Evolutionary conservation across 2,329 filamentous ascomycete species (phyloP), one percentile per base, ranked within the genome.

Genomic region (Fusarium mundagurra): DNA sequence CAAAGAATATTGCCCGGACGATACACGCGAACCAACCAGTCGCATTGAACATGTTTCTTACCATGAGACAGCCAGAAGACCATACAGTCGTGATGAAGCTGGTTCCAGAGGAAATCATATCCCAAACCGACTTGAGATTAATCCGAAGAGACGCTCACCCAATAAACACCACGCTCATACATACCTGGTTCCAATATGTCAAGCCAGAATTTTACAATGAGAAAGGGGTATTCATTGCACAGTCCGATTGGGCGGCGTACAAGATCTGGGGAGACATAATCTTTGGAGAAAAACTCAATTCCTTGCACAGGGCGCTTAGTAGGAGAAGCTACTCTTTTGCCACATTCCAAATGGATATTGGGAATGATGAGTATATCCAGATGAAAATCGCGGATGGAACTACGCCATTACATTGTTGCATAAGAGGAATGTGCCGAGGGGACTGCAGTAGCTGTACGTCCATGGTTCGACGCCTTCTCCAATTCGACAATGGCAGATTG

Each of bases 221-320:
- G 1, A 16, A 24, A 5, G 34, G 9, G 4, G 0, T 1, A 5
- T 31, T 67, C 6, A 1, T 18, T 24, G 18, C 18, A 17, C 1
- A 4, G 0, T 22, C 14, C 3, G 4, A 31, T 12, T 22, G 5
- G 44, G 4, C 3, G 4, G 51, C 65, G 3, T 59, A 45, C 13
- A 11, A 24, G 16, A 6, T 13, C 5, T 59, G 36, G 6, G 4
- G 31, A n/a, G 50, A 14, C 1, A 1, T 10, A 0, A 2, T 34
- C 4, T 58, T 24, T 16, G 17, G 36, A 24, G 0, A n/a, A n/a
- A n/a, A 14, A 5, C 1, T 0, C 3, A 2, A 6, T 11, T 20
- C 0, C 3, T 5, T 24, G 0, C 8, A 6, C 1, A 0, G 0
- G 0, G 17, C 22, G 8, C 31, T 34, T 2, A 0, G 0, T 0